These are phyloP conservation scores for Larix kaempferi DNA, from an alignment of 75 land plant genomes.

Conservation along the genomic window DNA sequence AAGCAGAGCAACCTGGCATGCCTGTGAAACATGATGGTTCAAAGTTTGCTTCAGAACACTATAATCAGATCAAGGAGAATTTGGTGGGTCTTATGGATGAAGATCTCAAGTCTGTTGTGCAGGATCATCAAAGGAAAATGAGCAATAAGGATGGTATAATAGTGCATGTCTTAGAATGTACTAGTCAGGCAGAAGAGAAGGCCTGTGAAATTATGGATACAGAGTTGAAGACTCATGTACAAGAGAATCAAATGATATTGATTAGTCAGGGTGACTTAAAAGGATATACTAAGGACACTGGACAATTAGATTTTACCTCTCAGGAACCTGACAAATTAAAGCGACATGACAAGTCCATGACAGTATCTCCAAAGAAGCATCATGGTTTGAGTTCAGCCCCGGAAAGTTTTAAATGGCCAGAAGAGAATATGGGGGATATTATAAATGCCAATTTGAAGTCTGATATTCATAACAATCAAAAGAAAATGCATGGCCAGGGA, in stretches of 20 bases:
- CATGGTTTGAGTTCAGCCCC: neutral
- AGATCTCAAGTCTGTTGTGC: neutral
- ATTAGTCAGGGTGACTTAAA: neutral
- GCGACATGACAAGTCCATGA: neutral
- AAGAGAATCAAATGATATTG: neutral
- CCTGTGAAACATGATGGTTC: neutral
- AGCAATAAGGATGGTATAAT: too few relatives aligned
- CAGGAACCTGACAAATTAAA: neutral
- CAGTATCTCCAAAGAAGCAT: neutral
- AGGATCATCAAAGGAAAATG: too few relatives aligned
- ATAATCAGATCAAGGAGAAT: neutral
- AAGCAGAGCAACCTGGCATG: neutral
- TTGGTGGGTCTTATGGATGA: neutral
- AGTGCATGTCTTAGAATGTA: too few relatives aligned
- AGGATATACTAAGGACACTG: neutral
- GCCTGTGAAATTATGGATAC: neutral
- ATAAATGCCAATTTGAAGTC: neutral
- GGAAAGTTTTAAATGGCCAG: neutral
- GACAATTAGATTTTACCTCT: neutral
- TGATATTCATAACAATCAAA: neutral
- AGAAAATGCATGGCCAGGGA: neutral
- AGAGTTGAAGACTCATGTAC: neutral
- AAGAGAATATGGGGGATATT: neutral
- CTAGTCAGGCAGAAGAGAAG: constrained; percentile 5
- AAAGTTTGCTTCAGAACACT: neutral